These are phyloP conservation scores for Marasmius sp. DNA, from an alignment of 1,284 basidiomycete species.

Conservation along the genomic window DNA sequence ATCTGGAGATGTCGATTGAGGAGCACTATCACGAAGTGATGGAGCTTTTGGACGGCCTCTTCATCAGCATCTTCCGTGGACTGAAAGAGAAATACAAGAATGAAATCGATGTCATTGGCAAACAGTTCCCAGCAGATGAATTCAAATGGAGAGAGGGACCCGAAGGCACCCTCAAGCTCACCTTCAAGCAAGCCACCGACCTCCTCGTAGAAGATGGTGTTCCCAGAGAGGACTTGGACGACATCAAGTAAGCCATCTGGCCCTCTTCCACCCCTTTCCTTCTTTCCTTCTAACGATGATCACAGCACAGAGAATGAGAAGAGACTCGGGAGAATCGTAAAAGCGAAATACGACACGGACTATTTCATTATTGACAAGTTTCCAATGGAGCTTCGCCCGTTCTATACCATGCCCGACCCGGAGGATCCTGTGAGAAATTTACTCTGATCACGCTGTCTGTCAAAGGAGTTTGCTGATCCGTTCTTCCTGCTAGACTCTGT, in stretches of 20 bases:
- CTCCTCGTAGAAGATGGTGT: conserved; percentile 86
- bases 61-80: conserved; percentile 82
- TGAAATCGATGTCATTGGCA: conserved; percentile 81
- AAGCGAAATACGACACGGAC: conserved; percentile 93
- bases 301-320: conserved; percentile 89
- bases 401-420: conserved; percentile 98
- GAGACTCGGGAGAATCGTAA: conserved; percentile 85
- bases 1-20: conserved; percentile 98
- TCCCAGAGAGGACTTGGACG: conserved; percentile 72
- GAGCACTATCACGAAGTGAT: conserved; percentile 98
- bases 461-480: background rate
- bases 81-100: conserved; percentile 76
- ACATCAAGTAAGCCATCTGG: conserved; percentile 72
- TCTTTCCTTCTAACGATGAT: conserved; percentile 1
- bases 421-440: conserved; percentile 68
- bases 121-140: conserved; percentile 89
- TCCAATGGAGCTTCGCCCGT: conserved; percentile 89
- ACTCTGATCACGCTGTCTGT: conserved; percentile 8
- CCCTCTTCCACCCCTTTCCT: background rate
- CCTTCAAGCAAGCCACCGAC: conserved; percentile 87
- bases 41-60: conserved; percentile 82
- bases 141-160: conserved; percentile 86
- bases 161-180: conserved; percentile 79
- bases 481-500: conserved; percentile 60
- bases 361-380: conserved; percentile 99